Conservation (phyloP, 768 basidiomycete genomes). For the Podaxis mareebaensis region DNA sequence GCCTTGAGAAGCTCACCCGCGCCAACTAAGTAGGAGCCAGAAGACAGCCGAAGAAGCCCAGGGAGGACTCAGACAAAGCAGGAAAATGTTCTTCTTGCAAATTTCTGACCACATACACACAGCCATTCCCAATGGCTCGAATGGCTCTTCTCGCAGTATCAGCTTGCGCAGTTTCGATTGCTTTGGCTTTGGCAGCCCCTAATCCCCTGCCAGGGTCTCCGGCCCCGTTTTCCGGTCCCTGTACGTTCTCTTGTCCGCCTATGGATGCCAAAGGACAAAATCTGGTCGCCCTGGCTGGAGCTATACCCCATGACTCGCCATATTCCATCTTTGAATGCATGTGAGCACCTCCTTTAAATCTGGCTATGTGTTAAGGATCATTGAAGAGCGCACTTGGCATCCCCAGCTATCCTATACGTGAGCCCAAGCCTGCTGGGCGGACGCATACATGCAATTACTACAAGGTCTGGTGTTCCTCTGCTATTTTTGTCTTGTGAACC, state of each 20-base stretch:
- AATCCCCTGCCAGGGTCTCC: background rate
- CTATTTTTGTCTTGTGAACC: background rate
- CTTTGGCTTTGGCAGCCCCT: background rate
- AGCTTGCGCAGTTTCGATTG: background rate
- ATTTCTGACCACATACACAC: background rate
- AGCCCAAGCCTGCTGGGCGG: background rate
- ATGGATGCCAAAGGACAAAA: background rate
- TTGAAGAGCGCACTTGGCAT: background rate
- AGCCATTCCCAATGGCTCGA: background rate
- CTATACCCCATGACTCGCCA: background rate
- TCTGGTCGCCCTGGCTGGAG: background rate
- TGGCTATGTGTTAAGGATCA: background rate
- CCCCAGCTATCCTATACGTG: background rate
- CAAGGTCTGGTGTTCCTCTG: background rate
- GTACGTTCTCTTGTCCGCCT: background rate
- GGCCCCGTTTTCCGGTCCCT: background rate
- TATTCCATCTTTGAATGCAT: background rate
- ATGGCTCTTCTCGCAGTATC: background rate
- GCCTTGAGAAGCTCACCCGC: too few relatives aligned
- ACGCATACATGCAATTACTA: background rate
- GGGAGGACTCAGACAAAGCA: background rate
- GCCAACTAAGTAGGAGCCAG: background rate
- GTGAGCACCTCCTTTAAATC: background rate
- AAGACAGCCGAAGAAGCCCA: background rate
- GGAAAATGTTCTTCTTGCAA: background rate